Percentiles rank a stretch among this genome's conserved stretches.
These are phyloP conservation scores for Cladosporium sp. DNA, from an alignment of 2,329 filamentous ascomycete species.

Conservation along the genomic window DNA sequence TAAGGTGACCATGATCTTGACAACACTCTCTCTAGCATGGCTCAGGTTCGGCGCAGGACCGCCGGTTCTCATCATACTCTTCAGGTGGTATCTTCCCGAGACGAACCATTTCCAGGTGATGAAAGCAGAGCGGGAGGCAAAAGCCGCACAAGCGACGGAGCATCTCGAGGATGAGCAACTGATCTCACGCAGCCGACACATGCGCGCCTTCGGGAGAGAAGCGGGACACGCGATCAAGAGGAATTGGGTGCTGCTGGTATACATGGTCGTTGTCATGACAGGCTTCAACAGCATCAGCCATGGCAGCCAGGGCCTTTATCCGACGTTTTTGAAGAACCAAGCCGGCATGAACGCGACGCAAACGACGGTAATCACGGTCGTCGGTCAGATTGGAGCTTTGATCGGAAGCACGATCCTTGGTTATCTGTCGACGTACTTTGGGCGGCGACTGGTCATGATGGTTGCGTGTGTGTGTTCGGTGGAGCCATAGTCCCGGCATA, in stretches of 20 bases:
- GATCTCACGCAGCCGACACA: constrained; percentile 1
- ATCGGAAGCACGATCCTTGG: constrained; percentile 33
- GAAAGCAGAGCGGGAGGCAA: constrained; percentile 23
- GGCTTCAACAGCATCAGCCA: constrained; percentile 21
- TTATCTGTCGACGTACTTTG: constrained; percentile 34
- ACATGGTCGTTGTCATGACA: constrained; percentile 26
- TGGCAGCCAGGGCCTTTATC: constrained; percentile 35
- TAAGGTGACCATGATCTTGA: neutral
- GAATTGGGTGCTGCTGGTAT: constrained; percentile 35
- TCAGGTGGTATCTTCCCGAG: constrained; percentile 23
- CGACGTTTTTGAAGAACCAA: constrained; percentile 37
- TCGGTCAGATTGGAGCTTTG: constrained; percentile 33
- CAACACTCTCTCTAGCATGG: too few relatives aligned
- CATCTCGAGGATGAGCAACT: neutral
- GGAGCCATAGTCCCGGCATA: constrained; percentile 34
- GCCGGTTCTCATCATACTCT: constrained; percentile 31
- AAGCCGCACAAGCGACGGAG: constrained; percentile 10
- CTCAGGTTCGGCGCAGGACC: constrained; percentile 34
- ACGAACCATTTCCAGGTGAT: constrained; percentile 25
- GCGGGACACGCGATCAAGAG: constrained; percentile 23
- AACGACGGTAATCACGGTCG: constrained; percentile 32
- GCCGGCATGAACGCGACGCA: constrained; percentile 27
- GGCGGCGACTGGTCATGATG: constrained; percentile 36
- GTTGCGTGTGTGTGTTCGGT: constrained; percentile 33
- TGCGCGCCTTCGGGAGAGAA: constrained; percentile 20